A percentile compares a stretch with the other conserved stretches of the same genome.
phyloP scores from a whole-genome alignment of 805 yeast genomes.

The Saccharomyces paradoxus region DNA sequence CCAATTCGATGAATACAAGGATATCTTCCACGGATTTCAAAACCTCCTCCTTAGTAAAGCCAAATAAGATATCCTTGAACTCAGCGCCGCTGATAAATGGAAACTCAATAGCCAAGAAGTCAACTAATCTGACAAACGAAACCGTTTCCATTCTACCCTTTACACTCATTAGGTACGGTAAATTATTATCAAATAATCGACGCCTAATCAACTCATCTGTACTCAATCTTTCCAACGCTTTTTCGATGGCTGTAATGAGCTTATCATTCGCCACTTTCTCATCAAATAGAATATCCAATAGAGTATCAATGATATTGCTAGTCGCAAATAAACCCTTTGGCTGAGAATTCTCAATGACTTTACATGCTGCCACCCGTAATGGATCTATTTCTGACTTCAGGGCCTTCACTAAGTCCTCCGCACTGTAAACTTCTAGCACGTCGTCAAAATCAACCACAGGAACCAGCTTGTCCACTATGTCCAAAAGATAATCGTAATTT shows the following conservation, averaged over 20 bases:
- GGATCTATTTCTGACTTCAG: slow-evolving; percentile 14
- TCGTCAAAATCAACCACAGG: slow-evolving; percentile 19
- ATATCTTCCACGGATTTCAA: slow-evolving; percentile 14
- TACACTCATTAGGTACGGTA: slow-evolving; percentile 9
- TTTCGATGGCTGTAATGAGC: slow-evolving; percentile 14
- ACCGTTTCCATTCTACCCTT: slow-evolving; percentile 12
- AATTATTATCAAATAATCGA: slow-evolving; percentile 17
- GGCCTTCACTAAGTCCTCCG: slow-evolving; percentile 19
- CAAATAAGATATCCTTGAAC: slow-evolving; percentile 15
- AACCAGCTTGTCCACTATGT: slow-evolving; percentile 15
- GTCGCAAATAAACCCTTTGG: slow-evolving; percentile 23
- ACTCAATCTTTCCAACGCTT: slow-evolving; percentile 9
- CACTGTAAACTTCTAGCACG: slow-evolving; percentile 14
- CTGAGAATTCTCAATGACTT: slow-evolving; percentile 20
- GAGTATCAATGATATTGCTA: slow-evolving; percentile 15
- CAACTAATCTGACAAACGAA: slow-evolving; percentile 17
- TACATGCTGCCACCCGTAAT: slow-evolving; percentile 19
- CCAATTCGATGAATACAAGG: slow-evolving; percentile 18
- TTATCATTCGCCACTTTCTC: slow-evolving; percentile 13
- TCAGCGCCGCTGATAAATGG: slow-evolving; percentile 9
- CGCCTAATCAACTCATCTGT: slow-evolving; percentile 19
- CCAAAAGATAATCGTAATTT: slow-evolving; percentile 17
- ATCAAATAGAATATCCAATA: slow-evolving; percentile 18
- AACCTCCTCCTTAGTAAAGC: slow-evolving; percentile 11
- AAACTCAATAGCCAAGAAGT: slow-evolving; percentile 12